Conservation (phyloP, 768 basidiomycete species). For the Gyrodon lividus region DNA sequence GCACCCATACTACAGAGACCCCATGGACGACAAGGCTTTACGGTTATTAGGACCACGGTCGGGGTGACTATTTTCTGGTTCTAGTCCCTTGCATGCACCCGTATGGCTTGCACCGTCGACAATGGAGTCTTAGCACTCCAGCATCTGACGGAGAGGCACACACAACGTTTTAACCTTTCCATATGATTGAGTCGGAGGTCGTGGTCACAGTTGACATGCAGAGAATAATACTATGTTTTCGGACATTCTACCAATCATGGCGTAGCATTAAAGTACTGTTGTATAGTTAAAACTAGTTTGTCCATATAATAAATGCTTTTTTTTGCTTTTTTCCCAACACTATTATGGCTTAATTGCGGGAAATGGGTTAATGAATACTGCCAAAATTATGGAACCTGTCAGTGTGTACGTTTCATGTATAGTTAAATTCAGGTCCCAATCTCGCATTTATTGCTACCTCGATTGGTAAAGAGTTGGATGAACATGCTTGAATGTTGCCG, state of each 20-base stretch:
- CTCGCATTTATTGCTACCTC: constrained; percentile 2
- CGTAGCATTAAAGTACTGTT: background rate
- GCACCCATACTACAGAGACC: constrained; percentile 59
- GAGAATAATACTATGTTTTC: background rate
- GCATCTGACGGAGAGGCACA: too few species aligned
- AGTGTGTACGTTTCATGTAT: constrained; percentile 19
- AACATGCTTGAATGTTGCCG: too few species aligned
- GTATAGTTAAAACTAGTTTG: background rate
- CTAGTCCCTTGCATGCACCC: background rate
- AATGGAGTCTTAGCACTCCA: background rate
- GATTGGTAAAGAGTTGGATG: background rate
- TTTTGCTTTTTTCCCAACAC: background rate
- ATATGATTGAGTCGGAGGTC: background rate
- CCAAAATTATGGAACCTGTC: constrained; percentile 14
- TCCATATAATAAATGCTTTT: background rate
- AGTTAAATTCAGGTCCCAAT: constrained; percentile 28
- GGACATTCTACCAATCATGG: background rate
- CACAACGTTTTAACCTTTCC: background rate
- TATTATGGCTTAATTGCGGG: constrained; percentile 23
- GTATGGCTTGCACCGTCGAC: constrained; percentile 9
- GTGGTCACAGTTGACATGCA: background rate
- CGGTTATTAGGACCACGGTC: constrained; percentile 44
- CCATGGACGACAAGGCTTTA: constrained; percentile 60
- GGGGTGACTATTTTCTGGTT: constrained; percentile 33
- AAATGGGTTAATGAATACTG: constrained; percentile 10